Conservation (phyloP, 2,329 filamentous ascomycete species). For the Cladosporium sp. region DNA sequence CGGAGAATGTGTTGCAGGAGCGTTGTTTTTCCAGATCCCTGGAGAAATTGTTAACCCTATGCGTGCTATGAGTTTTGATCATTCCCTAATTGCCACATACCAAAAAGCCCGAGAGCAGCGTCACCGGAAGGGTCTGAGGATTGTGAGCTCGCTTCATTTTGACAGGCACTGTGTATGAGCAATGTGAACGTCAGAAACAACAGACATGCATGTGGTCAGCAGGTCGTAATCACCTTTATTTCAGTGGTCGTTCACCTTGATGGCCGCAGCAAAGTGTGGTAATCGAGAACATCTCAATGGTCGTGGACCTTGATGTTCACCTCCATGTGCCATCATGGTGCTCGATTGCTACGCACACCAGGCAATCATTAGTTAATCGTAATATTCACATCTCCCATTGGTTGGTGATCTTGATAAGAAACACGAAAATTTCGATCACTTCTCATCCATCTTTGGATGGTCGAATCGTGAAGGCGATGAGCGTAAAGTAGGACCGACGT, state of each 20-base stretch:
- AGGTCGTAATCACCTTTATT: constrained; percentile 2
- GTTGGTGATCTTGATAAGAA: too few relatives aligned
- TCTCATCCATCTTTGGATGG: too few relatives aligned
- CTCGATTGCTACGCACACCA: background rate
- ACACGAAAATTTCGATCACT: too few relatives aligned
- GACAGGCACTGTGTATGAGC: background rate
- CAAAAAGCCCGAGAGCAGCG: constrained; percentile 55
- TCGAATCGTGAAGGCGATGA: too few relatives aligned
- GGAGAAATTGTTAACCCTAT: background rate
- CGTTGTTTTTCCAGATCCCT: constrained; percentile 67
- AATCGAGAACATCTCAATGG: constrained; percentile 1
- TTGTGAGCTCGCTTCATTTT: background rate
- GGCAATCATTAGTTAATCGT: too few relatives aligned
- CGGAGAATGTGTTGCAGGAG: constrained; percentile 62
- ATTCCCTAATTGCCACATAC: constrained; percentile 28
- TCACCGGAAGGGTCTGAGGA: constrained; percentile 47
- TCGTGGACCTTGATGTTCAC: constrained; percentile 6
- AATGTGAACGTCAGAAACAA: background rate
- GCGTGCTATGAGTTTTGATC: background rate
- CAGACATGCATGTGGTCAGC: constrained; percentile 1
- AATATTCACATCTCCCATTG: too few relatives aligned
- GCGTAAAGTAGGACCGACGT: too few relatives aligned
- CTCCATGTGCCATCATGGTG: constrained; percentile 7
- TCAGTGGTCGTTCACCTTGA: constrained; percentile 7
- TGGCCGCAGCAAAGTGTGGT: background rate